These are phyloP conservation scores for Gliomastix tumulicola DNA, from an alignment of 2,329 filamentous ascomycete species.

Conservation along the genomic window DNA sequence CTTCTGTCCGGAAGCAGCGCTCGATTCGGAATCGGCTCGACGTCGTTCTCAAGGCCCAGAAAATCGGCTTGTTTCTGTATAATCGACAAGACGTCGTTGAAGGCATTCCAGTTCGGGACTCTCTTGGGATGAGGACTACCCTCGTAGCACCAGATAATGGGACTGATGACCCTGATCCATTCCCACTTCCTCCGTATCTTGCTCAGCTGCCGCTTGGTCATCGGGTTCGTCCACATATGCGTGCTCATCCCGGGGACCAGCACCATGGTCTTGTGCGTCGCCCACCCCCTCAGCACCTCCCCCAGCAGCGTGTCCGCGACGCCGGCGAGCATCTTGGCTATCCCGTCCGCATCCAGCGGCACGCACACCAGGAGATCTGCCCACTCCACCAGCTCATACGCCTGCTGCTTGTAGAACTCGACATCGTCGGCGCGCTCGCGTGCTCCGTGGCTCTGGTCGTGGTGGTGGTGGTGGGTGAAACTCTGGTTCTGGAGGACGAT, in stretches of 20 bases:
- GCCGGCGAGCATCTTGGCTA: slow-evolving; percentile 83
- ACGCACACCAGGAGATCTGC: slow-evolving; percentile 79
- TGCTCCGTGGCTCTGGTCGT: no score
- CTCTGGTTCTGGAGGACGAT: slow-evolving; percentile 51
- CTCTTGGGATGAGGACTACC: slow-evolving; percentile 39
- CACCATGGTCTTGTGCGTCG: slow-evolving; percentile 76
- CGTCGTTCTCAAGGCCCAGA: slow-evolving; percentile 65
- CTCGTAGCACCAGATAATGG: slow-evolving; percentile 77
- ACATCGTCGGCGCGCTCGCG: slow-evolving; percentile 43
- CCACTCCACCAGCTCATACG: slow-evolving; percentile 72
- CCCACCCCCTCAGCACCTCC: slow-evolving; percentile 79
- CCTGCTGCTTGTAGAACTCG: slow-evolving; percentile 43
- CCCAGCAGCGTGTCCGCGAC: slow-evolving; percentile 75
- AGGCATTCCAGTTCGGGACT: slow-evolving; percentile 53
- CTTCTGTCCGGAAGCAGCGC: slow-evolving; percentile 23
- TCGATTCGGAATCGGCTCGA: slow-evolving; percentile 45
- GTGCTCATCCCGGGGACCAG: slow-evolving; percentile 85
- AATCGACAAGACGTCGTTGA: slow-evolving; percentile 66
- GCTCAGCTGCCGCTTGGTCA: slow-evolving; percentile 79
- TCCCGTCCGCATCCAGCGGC: slow-evolving; percentile 75
- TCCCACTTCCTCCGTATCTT: slow-evolving; percentile 80
- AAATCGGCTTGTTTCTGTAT: slow-evolving; percentile 74
- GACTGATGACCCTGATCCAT: slow-evolving; percentile 76
- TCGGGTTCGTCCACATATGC: slow-evolving; percentile 83
- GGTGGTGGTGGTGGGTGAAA: slow-evolving; percentile 20